phyloP scores from a whole-genome alignment of 306 rosid genomes.

The Abrus precatorius region DNA sequence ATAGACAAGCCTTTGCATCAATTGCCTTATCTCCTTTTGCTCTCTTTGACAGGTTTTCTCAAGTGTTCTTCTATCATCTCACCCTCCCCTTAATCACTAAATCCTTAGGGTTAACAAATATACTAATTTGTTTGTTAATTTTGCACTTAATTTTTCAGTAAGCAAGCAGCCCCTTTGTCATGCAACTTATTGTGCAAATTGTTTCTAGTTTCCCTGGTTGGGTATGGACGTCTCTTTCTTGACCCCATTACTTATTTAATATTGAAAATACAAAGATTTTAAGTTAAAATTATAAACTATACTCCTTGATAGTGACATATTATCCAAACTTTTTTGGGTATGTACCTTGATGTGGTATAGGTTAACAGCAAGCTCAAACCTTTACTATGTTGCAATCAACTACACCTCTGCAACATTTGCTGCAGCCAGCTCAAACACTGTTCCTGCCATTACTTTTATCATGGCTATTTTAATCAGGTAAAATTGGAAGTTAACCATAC shows the following conservation, averaged over 20 bases:
- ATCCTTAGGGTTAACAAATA: not conserved
- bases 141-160: conserved; percentile 56
- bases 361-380: conserved; percentile 81
- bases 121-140: not conserved
- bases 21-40: conserved; percentile 82
- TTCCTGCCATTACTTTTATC: conserved; percentile 85
- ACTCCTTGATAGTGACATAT: conserved; percentile 7
- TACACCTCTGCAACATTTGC: conserved; percentile 92
- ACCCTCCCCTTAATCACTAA: not conserved
- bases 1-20: conserved; percentile 87
- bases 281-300: conserved; percentile 5
- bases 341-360: conserved; percentile 44
- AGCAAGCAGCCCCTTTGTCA: conserved; percentile 68
- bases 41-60: conserved; percentile 74
- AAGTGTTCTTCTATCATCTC: not conserved
- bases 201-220: conserved; percentile 79
- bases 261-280: conserved; percentile 1
- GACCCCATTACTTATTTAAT: conserved; percentile 5
- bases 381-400: conserved; percentile 80
- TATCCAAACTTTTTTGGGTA: not conserved
- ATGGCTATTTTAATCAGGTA: conserved; percentile 78
- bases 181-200: conserved; percentile 70
- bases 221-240: conserved; percentile 64
- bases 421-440: conserved; percentile 81
- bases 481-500: not conserved